Evolutionary conservation across 257 asterid genomes (phyloP), one percentile per base, ranked within the genome.

Genomic region (Ajuga chamaepitys): DNA sequence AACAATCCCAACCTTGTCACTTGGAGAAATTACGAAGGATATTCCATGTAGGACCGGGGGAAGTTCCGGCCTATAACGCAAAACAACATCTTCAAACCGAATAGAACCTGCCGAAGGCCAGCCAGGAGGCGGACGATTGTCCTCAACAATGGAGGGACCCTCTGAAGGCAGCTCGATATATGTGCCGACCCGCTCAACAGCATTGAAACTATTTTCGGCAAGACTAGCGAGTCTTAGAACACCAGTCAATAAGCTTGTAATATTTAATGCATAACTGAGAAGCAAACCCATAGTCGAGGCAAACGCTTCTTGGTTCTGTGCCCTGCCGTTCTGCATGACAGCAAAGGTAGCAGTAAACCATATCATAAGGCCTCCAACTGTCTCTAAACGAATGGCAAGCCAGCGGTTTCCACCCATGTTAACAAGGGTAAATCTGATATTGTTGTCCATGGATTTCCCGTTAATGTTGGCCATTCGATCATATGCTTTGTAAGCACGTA

Each of bases 241-340:
- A 55, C 50, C 83, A 53, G 95, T 89, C 80, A 93, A 77, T 52
- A 93, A 71, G 75, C 82, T 84, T 5, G 99, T 93, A 28, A 93
- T 93, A 34, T 89, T 93, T 67, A 93, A 71, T 22, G 99, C 90
- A 66, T 89, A 93, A 76, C 95, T 86, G 37, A 93, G 94, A 71
- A 93, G 99, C 76, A 93, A 79, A 71, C 99, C 99, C 99, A 89
- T 93, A 9, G 97, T 85, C 42, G 99, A 89, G 44, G 99, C 99
- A 75, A 89, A 93, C 40, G 91, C 92, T 79, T 84, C 77, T 74
- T 78, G 96, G 74, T 93, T 87, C 71, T 77, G 85, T 12, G 99
- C 96, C 72, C 95, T 77, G 35, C 81, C 96, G 42, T 93, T 89
- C 78, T 93, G 97, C 86, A 89, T 11, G 45, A 93, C 99, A 47